Evolutionary conservation across 2,329 filamentous ascomycete species (phyloP), one percentile per base, ranked within the genome.

Genomic region (Anisogramma anomala): DNA sequence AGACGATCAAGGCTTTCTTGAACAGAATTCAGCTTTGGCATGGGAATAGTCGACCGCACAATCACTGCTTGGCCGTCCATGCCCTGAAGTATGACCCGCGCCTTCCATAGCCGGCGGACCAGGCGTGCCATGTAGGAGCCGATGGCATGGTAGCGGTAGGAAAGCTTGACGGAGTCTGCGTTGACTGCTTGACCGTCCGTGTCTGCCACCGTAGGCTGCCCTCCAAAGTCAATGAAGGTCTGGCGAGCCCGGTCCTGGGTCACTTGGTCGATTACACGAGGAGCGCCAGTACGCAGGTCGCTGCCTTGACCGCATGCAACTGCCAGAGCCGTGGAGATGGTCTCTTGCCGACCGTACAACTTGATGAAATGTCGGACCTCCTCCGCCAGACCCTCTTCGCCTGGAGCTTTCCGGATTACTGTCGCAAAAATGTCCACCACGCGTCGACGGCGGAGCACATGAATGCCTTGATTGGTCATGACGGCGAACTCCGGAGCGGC

Each of bases 291-390:
- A 18, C 69, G 63, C 3, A 71, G 59, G 53, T 94, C 89, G 19
- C 82, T 80, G 8, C 87, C 89, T 57, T 96, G 88, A 3, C 89
- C 88, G 58, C 91, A 98, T 27, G 91, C 88, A 22, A 98, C 91
- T 9, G 91, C 91, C 38, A 98, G 67, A 19, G 91, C 88, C 30
- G 89, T 87, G 0, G 91, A 85, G 40, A 93, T 80, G 0, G 84
- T 91, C 59, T 98, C 91, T 3, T 82, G 79, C 9, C 88, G 77
- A 10, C 91, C 91, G 57, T 96, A 98, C 8, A 80, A 72, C 43
- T 79, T 76, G 46, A 91, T 84, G 53, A 98, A 89, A 46, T 79
- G 84, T 40, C 83, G 83, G 17, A 93, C 74, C 51, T 94, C 84
- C 14, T 72, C 76, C 52, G 94, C 87, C 8, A 91, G 65, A 3